Base-by-base conservation (phyloP, 1,139 yeast species). In the Blastobotrys elegans region DNA sequence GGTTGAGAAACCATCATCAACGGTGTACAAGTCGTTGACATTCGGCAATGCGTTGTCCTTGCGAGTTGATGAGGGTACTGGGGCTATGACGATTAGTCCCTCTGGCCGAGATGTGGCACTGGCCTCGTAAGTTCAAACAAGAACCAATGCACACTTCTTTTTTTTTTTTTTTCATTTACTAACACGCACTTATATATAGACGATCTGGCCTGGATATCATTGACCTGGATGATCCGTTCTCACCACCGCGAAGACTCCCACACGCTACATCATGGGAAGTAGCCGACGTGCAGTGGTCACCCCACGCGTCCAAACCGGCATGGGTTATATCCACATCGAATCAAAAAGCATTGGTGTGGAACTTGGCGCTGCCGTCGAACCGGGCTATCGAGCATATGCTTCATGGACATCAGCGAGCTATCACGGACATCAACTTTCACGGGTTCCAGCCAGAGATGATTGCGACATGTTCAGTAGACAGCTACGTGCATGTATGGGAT, bases 201-300 rank as follows among this genome's bases (percentile, higher is more conserved):
- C 76, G 96, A 46, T 74, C 84, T 51, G 98, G 98, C 0, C 71
- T 92, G 16, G 86, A 82, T 61, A 80, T 92, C 41, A 82, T 92
- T n/a, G 97, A 92, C 65, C 66, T 92, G 42, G 96, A 92, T 59
- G 96, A 92, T 64, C 97, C 97, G 0, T 90, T 88, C 66, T 81
- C 94, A 0, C 89, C 96, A 1, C 98, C 98, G 0, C 71, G 98
- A 50, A 87, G 95, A 89, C 75, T 92, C 24, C 95, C 83, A 49
- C 97, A 92, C 62, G 74, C 82, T 29, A 90, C 97, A 0, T 82
- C 95, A 0, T 94, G 98, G 98, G 97, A 92, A 65, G 98, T 92
- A 1, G 97, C 98, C 0, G 97, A 92, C 63, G 97, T 90, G 0
- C 97, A 92, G 64, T 92, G 98, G 97, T 87, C 95, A 2, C 97